These are phyloP conservation scores for Blastobotrys proliferans DNA, from an alignment of 1,139 yeast genomes.

Conservation along the genomic window DNA sequence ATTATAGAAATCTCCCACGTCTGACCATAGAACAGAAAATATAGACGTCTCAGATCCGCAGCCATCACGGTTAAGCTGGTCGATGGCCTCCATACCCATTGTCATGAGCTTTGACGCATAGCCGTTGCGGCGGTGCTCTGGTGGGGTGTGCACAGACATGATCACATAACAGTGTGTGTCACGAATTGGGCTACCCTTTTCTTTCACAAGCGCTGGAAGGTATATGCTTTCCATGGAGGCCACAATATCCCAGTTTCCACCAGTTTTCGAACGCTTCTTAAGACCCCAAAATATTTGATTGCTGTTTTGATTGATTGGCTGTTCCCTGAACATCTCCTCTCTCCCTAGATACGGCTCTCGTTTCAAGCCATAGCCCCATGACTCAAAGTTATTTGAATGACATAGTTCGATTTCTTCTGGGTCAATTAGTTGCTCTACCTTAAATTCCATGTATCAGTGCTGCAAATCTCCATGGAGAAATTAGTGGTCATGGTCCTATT, in stretches of 20 bases:
- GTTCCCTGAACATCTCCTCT: constrained; percentile 24
- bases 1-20: constrained; percentile 63
- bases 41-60: constrained; percentile 23
- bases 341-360: constrained; percentile 29
- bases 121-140: constrained; percentile 57
- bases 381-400: constrained; percentile 43
- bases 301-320: constrained; percentile 15
- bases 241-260: constrained; percentile 34
- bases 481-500: too few relatives aligned
- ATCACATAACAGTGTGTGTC: constrained; percentile 47
- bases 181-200: constrained; percentile 23
- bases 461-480: too few relatives aligned
- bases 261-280: constrained; percentile 17
- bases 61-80: constrained; percentile 38
- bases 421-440: constrained; percentile 29
- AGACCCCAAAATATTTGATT: constrained; percentile 28
- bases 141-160: constrained; percentile 63
- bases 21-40: constrained; percentile 62
- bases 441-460: too few relatives aligned
- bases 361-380: constrained; percentile 45
- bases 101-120: constrained; percentile 57
- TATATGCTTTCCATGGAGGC: constrained; percentile 46
- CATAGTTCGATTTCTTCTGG: constrained; percentile 46
- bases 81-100: constrained; percentile 33
- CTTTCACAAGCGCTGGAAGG: constrained; percentile 39